Evolutionary conservation across 2,329 filamentous ascomycete species (phyloP).

Genomic region (Xylariaceae sp.): DNA sequence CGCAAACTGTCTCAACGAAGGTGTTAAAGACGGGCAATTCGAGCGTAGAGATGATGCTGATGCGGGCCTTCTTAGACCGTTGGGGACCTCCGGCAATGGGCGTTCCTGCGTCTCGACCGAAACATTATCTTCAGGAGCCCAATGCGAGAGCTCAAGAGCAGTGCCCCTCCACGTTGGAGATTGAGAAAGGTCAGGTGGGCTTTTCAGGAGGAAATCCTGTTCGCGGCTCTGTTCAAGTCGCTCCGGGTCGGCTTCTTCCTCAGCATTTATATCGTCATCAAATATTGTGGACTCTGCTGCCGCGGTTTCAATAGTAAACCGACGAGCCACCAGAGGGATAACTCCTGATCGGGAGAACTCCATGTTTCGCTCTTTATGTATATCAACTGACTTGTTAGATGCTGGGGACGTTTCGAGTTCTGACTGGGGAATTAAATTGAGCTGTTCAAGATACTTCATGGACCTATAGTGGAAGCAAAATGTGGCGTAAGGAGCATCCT

Average conservation of each 20-base stretch:
- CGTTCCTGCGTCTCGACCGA: slow-evolving; percentile 20
- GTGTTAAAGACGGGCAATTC: slow-evolving; percentile 31
- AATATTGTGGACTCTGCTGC: slow-evolving; percentile 15
- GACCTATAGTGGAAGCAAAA: slow-evolving; percentile 55
- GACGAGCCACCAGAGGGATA: slow-evolving; percentile 5
- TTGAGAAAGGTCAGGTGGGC: slow-evolving; percentile 14
- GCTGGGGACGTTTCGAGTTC: slow-evolving; percentile 7
- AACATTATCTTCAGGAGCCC: background rate
- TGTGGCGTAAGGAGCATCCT: slow-evolving; percentile 45
- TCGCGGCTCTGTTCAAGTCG: background rate
- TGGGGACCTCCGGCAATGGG: slow-evolving; percentile 29
- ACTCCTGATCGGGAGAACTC: background rate
- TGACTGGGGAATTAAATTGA: slow-evolving; percentile 41
- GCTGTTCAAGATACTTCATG: slow-evolving; percentile 41
- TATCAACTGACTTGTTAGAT: background rate
- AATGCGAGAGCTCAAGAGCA: background rate
- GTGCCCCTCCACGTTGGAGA: background rate
- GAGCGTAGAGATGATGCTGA: slow-evolving; percentile 29
- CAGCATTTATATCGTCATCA: slow-evolving; percentile 3
- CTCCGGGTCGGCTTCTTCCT: slow-evolving; percentile 6
- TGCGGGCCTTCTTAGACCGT: slow-evolving; percentile 18
- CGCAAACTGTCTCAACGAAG: slow-evolving; percentile 30
- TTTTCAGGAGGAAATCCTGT: slow-evolving; percentile 20
- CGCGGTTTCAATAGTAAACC: slow-evolving; percentile 18
- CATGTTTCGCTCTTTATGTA: background rate